Base-by-base conservation (phyloP, 495 filamentous ascomycete species). In the Lophiotrema nucula region DNA sequence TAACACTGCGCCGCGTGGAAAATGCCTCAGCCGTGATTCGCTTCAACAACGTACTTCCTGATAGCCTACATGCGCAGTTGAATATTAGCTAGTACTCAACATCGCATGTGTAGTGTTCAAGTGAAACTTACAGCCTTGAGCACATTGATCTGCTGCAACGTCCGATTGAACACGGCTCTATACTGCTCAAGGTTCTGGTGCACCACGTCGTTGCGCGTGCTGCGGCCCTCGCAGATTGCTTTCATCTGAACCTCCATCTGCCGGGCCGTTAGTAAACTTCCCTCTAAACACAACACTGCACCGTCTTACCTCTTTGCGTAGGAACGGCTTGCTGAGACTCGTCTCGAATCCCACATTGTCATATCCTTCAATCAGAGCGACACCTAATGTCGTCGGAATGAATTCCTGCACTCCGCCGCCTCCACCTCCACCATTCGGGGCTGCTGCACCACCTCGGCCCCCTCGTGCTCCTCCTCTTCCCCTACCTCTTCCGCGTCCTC, bases 321-420 rank as follows among this genome's bases (percentile, higher is more conserved):
- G 75, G 69, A 97, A 97, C n/a, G 93, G 93, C 71, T 98, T 98
- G 65, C 89, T 88, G 15, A 98, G 79, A 53, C 88, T 95, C 18
- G 85, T 91, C 47, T 95, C 90, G 49, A 97, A 84, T 26, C 86
- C 88, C 73, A 98, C 88, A 54, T 85, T 84, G 64, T 97, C 90
- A 64, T 97, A 97, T 0, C 95, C 95, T 70, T 93, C 85, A 37
- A 97, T 88, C 33, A 98, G 76, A 21, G 92, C 93, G 15, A 97
- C 83, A 0, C 93, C 93, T 24, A 98, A 79, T 16, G 83, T 87
- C 4, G 90, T 96, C 0, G 93, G 93, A 53, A 97, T 88, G 65
- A 98, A 90, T 64, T 93, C 90, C 67, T 88, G 80, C 27, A 95
- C 74, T 27, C 85, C 83, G 53, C 70, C 76, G 45, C 65, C 65